Conservation (phyloP, 345 rosid species). For the Acer campestre region DNA sequence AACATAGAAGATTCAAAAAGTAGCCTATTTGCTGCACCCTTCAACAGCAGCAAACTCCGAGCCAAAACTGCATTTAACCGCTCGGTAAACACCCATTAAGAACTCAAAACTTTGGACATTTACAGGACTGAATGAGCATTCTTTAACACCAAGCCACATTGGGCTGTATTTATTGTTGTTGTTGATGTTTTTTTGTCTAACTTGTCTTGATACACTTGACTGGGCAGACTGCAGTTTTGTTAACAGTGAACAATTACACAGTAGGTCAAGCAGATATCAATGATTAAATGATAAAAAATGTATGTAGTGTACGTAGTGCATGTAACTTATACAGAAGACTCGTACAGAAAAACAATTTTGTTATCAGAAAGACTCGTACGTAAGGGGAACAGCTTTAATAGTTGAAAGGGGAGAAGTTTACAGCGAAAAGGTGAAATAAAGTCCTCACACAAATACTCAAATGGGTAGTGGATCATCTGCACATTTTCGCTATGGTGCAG, state of each 20-base stretch:
- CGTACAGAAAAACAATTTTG: no score
- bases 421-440: constrained; percentile 38
- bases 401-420: constrained; percentile 60
- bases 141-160: background rate
- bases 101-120: no score
- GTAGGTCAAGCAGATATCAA: constrained; percentile 36
- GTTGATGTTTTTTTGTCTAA: background rate
- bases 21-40: background rate
- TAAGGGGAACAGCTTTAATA: constrained; percentile 35
- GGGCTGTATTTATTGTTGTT: background rate
- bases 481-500: background rate
- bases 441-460: constrained; percentile 48
- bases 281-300: background rate
- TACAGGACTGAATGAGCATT: no score
- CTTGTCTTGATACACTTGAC: background rate
- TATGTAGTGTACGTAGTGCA: no score
- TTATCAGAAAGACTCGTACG: no score
- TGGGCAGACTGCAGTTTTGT: constrained; percentile 30
- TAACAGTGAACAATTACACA: constrained; percentile 28
- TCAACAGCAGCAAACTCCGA: background rate
- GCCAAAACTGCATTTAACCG: constrained; percentile 6
- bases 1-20: background rate
- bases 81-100: constrained; percentile 32
- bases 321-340: no score
- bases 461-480: constrained; percentile 53